Conservation (phyloP, 1,284 basidiomycete genomes). For the Cryptococcus sp. region DNA sequence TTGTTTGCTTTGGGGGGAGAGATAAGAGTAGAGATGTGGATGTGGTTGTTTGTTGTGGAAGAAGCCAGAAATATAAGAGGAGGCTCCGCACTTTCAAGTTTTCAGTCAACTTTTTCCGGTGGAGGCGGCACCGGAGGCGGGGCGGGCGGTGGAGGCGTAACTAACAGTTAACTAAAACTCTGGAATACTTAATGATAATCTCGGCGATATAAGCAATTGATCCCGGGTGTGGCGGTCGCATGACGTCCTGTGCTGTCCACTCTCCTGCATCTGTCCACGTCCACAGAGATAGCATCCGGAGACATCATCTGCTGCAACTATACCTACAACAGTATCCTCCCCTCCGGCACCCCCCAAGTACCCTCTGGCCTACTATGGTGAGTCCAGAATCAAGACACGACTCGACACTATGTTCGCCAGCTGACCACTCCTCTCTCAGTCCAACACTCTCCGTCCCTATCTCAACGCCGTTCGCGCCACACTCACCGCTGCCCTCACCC, state of each 20-base stretch:
- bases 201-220: not conserved
- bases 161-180: not conserved
- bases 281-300: not conserved
- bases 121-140: too few relatives aligned
- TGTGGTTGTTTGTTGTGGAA: not conserved
- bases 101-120: not conserved
- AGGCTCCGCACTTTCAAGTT: conserved; percentile 3
- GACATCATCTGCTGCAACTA: too few relatives aligned
- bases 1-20: conserved; percentile 3
- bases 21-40: conserved; percentile 4
- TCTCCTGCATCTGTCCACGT: not conserved
- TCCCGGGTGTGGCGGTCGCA: conserved; percentile 6
- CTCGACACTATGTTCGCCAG: conserved; percentile 11
- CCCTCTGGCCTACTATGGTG: conserved; percentile 9
- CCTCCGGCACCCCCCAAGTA: too few relatives aligned
- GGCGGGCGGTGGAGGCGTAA: not conserved
- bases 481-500: conserved; percentile 91
- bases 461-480: conserved; percentile 93
- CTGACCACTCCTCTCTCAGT: conserved; percentile 46
- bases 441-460: conserved; percentile 81
- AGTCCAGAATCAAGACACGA: not conserved
- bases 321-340: too few relatives aligned
- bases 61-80: not conserved
- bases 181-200: too few relatives aligned
- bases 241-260: conserved; percentile 6